These are phyloP conservation scores for Starmerella sp. DNA, from an alignment of 805 yeast species.

Conservation along the genomic window DNA sequence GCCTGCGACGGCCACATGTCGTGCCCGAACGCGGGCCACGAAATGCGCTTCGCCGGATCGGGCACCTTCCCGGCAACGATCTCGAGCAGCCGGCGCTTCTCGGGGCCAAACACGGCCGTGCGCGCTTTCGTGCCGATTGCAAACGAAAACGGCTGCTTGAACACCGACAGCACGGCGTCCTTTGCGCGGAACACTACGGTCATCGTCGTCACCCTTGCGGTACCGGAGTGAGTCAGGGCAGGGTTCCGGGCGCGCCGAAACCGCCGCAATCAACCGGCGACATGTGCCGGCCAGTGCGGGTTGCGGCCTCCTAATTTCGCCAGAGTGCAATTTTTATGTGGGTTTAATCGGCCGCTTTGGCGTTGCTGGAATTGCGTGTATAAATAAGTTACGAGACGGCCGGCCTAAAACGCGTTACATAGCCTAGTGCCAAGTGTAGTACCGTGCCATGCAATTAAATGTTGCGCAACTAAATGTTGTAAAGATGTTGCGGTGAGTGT, in stretches of 20 bases:
- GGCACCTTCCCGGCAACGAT: slow-evolving; percentile 47
- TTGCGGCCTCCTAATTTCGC: no score
- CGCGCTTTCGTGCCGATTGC: slow-evolving; percentile 32
- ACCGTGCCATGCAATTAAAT: no score
- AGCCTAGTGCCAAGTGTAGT: no score
- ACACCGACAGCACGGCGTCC: slow-evolving; percentile 21
- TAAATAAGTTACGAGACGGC: no score
- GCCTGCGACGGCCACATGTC: slow-evolving; percentile 38
- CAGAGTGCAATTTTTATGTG: no score
- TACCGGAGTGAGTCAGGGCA: neutral
- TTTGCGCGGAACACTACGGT: slow-evolving; percentile 15
- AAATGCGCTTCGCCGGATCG: slow-evolving; percentile 42
- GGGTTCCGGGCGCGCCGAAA: neutral
- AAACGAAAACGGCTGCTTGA: slow-evolving; percentile 35
- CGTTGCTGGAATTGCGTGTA: no score
- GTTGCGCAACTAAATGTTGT: no score
- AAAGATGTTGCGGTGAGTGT: no score
- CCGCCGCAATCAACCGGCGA: neutral
- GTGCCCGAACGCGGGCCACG: slow-evolving; percentile 42
- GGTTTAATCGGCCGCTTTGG: no score
- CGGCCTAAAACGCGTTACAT: no score
- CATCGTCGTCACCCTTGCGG: neutral
- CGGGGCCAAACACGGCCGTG: slow-evolving; percentile 49
- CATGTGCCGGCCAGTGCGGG: no score
- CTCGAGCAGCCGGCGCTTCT: slow-evolving; percentile 44